These are phyloP conservation scores for Haplographium delicatum DNA, from an alignment of 495 filamentous ascomycete species.

Conservation along the genomic window DNA sequence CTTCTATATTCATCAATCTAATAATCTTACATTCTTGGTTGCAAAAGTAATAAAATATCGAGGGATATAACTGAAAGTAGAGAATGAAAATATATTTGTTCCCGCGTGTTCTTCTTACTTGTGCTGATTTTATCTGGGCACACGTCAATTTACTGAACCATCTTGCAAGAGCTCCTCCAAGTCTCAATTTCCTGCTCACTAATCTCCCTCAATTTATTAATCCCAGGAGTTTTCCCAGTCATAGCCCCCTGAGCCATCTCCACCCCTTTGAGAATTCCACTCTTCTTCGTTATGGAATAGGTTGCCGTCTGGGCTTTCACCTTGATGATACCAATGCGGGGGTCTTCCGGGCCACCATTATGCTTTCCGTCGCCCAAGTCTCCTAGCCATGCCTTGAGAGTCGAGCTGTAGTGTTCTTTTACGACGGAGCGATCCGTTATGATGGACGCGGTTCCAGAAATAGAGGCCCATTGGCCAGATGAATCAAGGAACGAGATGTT, in stretches of 20 bases:
- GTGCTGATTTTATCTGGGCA: too few relatives aligned
- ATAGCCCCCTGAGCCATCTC: slow-evolving; percentile 73
- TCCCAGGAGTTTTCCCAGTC: slow-evolving; percentile 62
- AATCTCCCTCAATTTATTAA: slow-evolving; percentile 78
- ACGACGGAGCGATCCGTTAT: slow-evolving; percentile 62
- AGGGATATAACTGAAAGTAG: too few relatives aligned
- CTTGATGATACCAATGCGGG: slow-evolving; percentile 68
- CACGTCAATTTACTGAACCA: slow-evolving; percentile 35
- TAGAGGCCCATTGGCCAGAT: slow-evolving; percentile 69
- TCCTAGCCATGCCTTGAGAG: slow-evolving; percentile 82
- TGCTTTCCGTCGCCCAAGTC: slow-evolving; percentile 86
- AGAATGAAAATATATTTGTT: too few relatives aligned
- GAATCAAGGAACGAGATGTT: slow-evolving; percentile 83
- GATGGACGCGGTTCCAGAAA: slow-evolving; percentile 67
- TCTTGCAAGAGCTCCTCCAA: slow-evolving; percentile 35
- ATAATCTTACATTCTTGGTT: too few relatives aligned
- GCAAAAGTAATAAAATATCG: too few relatives aligned
- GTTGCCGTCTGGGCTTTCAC: slow-evolving; percentile 58
- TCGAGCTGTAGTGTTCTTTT: slow-evolving; percentile 69
- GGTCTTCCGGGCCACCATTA: slow-evolving; percentile 76
- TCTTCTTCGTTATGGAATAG: slow-evolving; percentile 51
- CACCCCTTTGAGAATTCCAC: slow-evolving; percentile 51
- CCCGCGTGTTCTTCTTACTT: too few relatives aligned
- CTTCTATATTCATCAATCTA: too few relatives aligned
- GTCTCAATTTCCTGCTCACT: slow-evolving; percentile 57